Evolutionary conservation across 352 stramenopile genomes (phyloP).

Genomic region (Globisporangium radiosum): DNA sequence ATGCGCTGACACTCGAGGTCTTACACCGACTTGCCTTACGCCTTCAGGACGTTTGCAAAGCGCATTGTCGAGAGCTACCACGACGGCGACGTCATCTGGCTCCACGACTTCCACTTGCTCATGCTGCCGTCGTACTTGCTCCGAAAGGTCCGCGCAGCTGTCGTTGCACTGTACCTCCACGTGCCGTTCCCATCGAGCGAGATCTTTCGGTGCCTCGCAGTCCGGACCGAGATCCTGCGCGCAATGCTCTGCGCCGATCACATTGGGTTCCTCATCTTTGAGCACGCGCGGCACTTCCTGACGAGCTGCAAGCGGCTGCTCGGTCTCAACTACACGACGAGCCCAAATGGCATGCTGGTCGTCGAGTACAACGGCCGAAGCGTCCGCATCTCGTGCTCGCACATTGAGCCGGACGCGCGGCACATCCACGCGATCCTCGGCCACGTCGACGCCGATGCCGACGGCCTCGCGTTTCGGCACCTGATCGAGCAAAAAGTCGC

Average conservation of each 20-base stretch:
- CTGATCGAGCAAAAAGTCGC: conserved; percentile 35
- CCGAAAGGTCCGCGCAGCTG: conserved; percentile 83
- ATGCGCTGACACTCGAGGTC: too few relatives aligned
- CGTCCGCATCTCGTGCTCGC: conserved; percentile 94
- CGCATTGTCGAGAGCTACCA: conserved; percentile 71
- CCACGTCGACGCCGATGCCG: conserved; percentile 34
- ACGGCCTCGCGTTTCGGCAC: conserved; percentile 21
- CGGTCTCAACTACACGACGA: conserved; percentile 91
- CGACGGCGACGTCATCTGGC: conserved; percentile 91
- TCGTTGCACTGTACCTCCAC: conserved; percentile 97
- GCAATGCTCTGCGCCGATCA: conserved; percentile 89
- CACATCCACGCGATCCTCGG: conserved; percentile 65
- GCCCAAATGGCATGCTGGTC: conserved; percentile 80
- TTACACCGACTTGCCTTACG: too few relatives aligned
- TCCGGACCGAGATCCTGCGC: conserved; percentile 87
- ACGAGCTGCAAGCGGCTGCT: conserved; percentile 91
- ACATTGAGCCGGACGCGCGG: conserved; percentile 92
- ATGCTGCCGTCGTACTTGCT: conserved; percentile 96
- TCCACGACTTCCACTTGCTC: conserved; percentile 97
- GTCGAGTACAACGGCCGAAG: conserved; percentile 96
- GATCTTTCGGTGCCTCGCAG: conserved; percentile 94
- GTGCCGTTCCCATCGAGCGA: conserved; percentile 98
- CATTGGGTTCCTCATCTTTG: conserved; percentile 92
- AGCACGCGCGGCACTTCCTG: conserved; percentile 91
- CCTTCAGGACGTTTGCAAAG: conserved; percentile 30